Evolutionary conservation across 805 yeast genomes (phyloP).

Genomic region (Metschnikowia similis): DNA sequence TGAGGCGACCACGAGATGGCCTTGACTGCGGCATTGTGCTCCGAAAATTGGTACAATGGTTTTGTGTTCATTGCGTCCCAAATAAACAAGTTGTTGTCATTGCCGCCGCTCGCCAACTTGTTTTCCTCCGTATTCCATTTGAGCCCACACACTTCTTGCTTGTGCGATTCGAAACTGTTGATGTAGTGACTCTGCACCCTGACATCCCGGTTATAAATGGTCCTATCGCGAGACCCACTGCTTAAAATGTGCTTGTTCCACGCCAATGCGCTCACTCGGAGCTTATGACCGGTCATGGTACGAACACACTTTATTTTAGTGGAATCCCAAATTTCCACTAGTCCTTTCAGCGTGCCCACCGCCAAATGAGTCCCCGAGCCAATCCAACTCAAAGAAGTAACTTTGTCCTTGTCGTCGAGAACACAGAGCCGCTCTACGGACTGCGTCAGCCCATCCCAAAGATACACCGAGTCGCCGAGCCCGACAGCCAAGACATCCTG

Average conservation of each 20-base stretch:
- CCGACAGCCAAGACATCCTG: constrained; percentile 89
- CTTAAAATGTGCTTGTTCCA: constrained; percentile 91
- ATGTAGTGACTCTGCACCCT: constrained; percentile 79
- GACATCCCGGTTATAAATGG: constrained; percentile 87
- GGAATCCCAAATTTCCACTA: constrained; percentile 95
- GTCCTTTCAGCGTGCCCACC: constrained; percentile 80
- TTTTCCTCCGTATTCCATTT: constrained; percentile 91
- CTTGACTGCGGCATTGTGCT: constrained; percentile 93
- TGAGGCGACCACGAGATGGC: constrained; percentile 98
- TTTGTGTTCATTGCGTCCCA: constrained; percentile 76
- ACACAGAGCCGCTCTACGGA: constrained; percentile 78
- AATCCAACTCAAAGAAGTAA: constrained; percentile 88
- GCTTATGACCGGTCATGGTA: constrained; percentile 86
- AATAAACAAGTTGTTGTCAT: constrained; percentile 79
- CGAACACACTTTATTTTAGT: constrained; percentile 75
- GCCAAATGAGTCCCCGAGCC: constrained; percentile 94
- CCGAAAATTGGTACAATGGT: constrained; percentile 71
- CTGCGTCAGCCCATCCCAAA: constrained; percentile 87
- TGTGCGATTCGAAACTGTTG: constrained; percentile 66
- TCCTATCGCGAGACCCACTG: constrained; percentile 82
- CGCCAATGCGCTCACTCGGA: constrained; percentile 80
- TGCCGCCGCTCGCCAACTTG: constrained; percentile 92
- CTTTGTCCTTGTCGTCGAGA: constrained; percentile 60
- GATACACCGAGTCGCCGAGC: constrained; percentile 77
- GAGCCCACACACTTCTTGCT: constrained; percentile 94